phyloP scores from a whole-genome alignment of 495 filamentous ascomycete species.

The Penicillium nucicola region DNA sequence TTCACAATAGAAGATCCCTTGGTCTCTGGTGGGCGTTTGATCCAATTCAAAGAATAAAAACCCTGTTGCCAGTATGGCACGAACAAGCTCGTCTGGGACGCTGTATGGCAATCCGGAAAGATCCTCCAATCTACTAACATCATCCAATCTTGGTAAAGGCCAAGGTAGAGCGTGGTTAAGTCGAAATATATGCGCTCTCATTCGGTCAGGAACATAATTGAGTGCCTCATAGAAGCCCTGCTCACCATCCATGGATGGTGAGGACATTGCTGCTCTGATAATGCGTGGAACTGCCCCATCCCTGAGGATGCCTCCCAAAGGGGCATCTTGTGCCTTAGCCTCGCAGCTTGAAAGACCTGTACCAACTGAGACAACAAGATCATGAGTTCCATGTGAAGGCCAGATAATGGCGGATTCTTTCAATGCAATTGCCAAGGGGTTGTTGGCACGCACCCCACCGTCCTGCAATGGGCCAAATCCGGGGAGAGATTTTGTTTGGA shows the following conservation, averaged over 20 bases:
- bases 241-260: slow-evolving; percentile 20
- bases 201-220: slow-evolving; percentile 12
- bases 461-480: slow-evolving; percentile 36
- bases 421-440: slow-evolving; percentile 25
- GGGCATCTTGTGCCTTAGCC: not conserved
- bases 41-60: slow-evolving; percentile 27
- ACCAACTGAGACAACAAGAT: slow-evolving; percentile 32
- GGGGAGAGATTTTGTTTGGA: slow-evolving; percentile 23
- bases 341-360: slow-evolving; percentile 16
- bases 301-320: not conserved
- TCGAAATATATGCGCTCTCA: slow-evolving; percentile 12
- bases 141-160: slow-evolving; percentile 17
- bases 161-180: slow-evolving; percentile 11
- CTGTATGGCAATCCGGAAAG: slow-evolving; percentile 6
- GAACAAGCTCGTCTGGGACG: slow-evolving; percentile 14
- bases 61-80: slow-evolving; percentile 12
- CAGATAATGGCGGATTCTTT: slow-evolving; percentile 27
- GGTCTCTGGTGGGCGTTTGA: not conserved
- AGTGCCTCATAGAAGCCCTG: slow-evolving; percentile 18
- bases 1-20: slow-evolving; percentile 13
- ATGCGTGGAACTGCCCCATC: slow-evolving; percentile 11
- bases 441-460: slow-evolving; percentile 32
- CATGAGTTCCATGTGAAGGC: slow-evolving; percentile 19
- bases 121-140: slow-evolving; percentile 7
- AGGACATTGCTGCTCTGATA: slow-evolving; percentile 13